phyloP scores from a whole-genome alignment of 2,329 filamentous ascomycete genomes.

The Aureobasidium melanogenum region DNA sequence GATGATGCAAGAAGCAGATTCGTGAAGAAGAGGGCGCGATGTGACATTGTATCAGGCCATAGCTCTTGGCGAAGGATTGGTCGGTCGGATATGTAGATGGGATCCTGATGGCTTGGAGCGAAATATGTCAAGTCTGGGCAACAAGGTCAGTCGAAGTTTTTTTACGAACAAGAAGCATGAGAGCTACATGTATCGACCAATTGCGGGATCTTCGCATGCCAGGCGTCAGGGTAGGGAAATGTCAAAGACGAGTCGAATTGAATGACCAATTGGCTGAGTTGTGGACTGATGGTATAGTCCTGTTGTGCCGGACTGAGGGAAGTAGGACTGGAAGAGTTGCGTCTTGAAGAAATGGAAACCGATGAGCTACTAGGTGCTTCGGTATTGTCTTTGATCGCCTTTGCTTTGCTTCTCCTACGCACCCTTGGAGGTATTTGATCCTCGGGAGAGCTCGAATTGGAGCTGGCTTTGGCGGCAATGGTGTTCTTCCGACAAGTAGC shows the following conservation, averaged over 20 bases:
- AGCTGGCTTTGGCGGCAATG: background rate
- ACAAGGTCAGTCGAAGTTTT: background rate
- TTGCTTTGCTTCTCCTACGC: background rate
- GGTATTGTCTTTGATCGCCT: background rate
- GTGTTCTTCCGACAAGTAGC: background rate
- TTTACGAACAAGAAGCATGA: background rate
- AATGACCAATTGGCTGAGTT: background rate
- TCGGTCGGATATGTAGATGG: constrained; percentile 11
- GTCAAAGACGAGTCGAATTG: background rate
- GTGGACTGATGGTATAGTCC: background rate
- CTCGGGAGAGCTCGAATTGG: background rate
- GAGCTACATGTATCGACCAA: background rate
- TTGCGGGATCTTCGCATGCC: background rate
- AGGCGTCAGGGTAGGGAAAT: background rate
- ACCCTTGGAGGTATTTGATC: background rate
- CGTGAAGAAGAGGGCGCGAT: constrained; percentile 16
- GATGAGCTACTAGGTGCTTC: background rate
- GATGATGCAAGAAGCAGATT: constrained; percentile 16
- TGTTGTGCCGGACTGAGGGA: background rate
- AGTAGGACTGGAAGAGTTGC: background rate
- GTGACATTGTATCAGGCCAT: constrained; percentile 15
- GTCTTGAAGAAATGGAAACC: background rate
- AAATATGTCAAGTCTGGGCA: background rate
- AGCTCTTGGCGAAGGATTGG: constrained; percentile 15
- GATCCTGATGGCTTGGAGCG: background rate